A percentile compares a stretch with the other conserved stretches of the same genome.
These are phyloP conservation scores for Decorospora gaudefroyi DNA, from an alignment of 2,329 filamentous ascomycete species.

Conservation along the genomic window DNA sequence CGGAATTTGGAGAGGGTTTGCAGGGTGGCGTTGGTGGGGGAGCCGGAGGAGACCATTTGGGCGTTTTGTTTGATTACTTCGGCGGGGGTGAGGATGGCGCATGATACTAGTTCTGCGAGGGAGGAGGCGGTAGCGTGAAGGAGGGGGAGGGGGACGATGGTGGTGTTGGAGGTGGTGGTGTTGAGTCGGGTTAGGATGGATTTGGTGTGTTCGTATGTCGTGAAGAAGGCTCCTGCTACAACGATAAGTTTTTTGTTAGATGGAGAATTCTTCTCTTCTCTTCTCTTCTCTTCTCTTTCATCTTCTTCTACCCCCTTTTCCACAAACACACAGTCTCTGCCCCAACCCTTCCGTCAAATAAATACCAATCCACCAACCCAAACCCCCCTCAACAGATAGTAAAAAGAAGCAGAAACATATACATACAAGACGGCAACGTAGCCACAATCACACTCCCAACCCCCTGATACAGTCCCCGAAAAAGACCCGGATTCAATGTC, in stretches of 20 bases:
- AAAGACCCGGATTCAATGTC: conserved; percentile 60
- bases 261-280: too few species aligned
- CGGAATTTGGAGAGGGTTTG: conserved; percentile 62
- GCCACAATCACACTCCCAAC: conserved; percentile 82
- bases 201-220: conserved; percentile 82
- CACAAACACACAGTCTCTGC: background rate
- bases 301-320: background rate
- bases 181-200: conserved; percentile 59
- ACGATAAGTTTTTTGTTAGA: conserved; percentile 9
- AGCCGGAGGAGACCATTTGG: conserved; percentile 67
- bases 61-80: conserved; percentile 95
- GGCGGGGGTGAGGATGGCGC: conserved; percentile 82
- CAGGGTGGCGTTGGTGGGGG: conserved; percentile 56
- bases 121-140: conserved; percentile 76
- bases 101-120: conserved; percentile 80
- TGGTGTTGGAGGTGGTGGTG: conserved; percentile 38
- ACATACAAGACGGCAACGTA: conserved; percentile 79
- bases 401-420: background rate
- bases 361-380: too few species aligned
- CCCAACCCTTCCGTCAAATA: too few species aligned
- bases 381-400: too few species aligned
- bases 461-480: conserved; percentile 82
- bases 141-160: conserved; percentile 66
- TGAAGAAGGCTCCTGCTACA: conserved; percentile 82
- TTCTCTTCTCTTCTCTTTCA: background rate